phyloP scores from a whole-genome alignment of 208 protist genomes.

The Trichomonas gallinae region DNA sequence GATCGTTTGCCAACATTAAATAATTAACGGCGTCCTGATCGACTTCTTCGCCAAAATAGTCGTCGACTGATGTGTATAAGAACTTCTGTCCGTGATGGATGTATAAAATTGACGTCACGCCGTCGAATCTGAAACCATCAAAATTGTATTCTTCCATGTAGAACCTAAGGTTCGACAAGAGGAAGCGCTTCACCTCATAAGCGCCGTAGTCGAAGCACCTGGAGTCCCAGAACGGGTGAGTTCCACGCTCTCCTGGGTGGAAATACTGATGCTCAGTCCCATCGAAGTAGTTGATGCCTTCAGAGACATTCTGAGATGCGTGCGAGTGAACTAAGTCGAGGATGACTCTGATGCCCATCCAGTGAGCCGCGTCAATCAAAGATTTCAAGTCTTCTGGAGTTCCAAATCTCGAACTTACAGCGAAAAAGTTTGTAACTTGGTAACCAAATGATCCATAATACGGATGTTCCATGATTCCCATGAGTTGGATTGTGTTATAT shows the following conservation, averaged over 20 bases:
- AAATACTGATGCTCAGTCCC: slow-evolving; percentile 56
- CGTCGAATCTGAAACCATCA: slow-evolving; percentile 76
- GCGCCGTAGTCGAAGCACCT: slow-evolving; percentile 65
- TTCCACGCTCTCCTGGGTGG: slow-evolving; percentile 36
- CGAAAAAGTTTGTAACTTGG: slow-evolving; percentile 69
- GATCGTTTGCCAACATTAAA: slow-evolving; percentile 47
- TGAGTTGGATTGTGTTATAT: slow-evolving; percentile 67
- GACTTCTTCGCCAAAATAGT: slow-evolving; percentile 57
- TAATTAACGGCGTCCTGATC: slow-evolving; percentile 60
- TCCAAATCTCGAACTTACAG: slow-evolving; percentile 48
- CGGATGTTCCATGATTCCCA: slow-evolving; percentile 64
- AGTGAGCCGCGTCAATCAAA: slow-evolving; percentile 58
- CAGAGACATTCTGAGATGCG: slow-evolving; percentile 28
- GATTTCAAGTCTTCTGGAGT: slow-evolving; percentile 57
- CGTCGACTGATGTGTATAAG: slow-evolving; percentile 25
- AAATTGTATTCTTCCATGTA: slow-evolving; percentile 54
- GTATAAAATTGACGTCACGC: slow-evolving; percentile 70
- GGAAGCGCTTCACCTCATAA: slow-evolving; percentile 56
- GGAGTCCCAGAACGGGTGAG: slow-evolving; percentile 44
- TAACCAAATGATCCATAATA: slow-evolving; percentile 77
- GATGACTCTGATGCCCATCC: slow-evolving; percentile 54
- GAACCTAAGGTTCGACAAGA: slow-evolving; percentile 23
- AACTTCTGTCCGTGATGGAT: slow-evolving; percentile 50
- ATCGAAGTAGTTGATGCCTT: slow-evolving; percentile 64
- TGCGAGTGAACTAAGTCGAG: slow-evolving; percentile 64